Base-by-base conservation (phyloP, 331 rosid genomes). In the Erythrophleum ivorense region DNA sequence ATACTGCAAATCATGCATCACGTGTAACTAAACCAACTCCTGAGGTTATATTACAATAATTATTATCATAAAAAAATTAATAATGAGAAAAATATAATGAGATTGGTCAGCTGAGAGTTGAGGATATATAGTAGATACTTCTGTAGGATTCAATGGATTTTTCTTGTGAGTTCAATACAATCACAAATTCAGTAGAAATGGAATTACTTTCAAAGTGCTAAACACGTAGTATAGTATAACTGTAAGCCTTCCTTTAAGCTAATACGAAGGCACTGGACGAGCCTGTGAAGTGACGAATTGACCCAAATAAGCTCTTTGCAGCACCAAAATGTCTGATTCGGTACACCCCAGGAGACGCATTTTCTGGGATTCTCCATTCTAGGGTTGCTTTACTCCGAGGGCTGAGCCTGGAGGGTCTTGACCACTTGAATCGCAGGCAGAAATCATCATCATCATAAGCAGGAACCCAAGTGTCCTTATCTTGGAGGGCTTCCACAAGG, bases 381-480 rank as follows among this genome's bases (percentile, higher is more conserved):
- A 95, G 78, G 69, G 94, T 88, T 58, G 97, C 97, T 57, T 58
- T 79, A 84, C 97, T 92, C 59, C 68, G 80, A 6, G 92, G 11
- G 54, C 97, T 95, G 31, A 95, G 78, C 71, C 62, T 89, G 43
- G 72, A 77, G 29, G 95, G 95, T 75, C 98, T 84, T 15, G 97
- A 91, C 98, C 98, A 92, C 87, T 84, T 92, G 53, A 90, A 95
- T 11, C 92, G 87, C 81, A 94, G 87, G 89, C 97, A 90, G 85
- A 94, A 92, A 81, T 94, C 98, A 15, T 95, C 98, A 2, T 94
- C 98, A 13, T 94, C 98, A 66, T 91, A 94, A 50, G 91, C 92
- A 46, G 97, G 94, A 81, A 89, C 67, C 98, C 98, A 94, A 45
- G 66, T 78, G 34, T 88, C 89, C 80, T 89, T 84, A 45, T 79